phyloP scores from a whole-genome alignment of 257 asterid species.

The Nicotiana knightiana region DNA sequence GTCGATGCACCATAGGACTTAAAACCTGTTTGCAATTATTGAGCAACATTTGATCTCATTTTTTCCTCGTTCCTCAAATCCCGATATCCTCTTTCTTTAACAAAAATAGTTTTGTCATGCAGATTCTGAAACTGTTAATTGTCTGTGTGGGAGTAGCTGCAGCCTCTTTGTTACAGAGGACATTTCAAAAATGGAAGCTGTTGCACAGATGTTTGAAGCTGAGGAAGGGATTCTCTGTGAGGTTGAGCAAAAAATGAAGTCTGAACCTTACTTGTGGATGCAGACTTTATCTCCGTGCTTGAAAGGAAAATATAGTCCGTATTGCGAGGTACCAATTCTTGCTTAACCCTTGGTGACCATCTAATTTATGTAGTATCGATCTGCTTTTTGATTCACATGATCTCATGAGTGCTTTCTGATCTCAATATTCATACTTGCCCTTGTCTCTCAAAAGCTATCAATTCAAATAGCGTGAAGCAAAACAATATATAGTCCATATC shows the following conservation, averaged over 20 bases:
- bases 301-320: slow-evolving; percentile 23
- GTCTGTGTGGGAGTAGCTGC: slow-evolving; percentile 20
- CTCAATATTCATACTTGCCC: not conserved
- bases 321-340: slow-evolving; percentile 23
- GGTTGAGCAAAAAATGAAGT: slow-evolving; percentile 27
- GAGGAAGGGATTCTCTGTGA: slow-evolving; percentile 16
- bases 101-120: not conserved
- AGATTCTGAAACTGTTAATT: slow-evolving; percentile 19
- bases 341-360: not conserved
- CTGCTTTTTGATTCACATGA: not conserved
- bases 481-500: not conserved
- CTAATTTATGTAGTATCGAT: not conserved
- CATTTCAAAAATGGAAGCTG: slow-evolving; percentile 22
- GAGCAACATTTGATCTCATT: not conserved
- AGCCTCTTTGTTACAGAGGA: slow-evolving; percentile 19
- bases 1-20: not conserved
- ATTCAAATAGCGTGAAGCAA: not conserved
- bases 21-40: not conserved
- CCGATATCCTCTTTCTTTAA: not conserved
- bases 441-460: not conserved
- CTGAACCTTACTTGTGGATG: slow-evolving; percentile 14
- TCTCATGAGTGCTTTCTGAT: not conserved
- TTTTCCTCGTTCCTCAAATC: not conserved
- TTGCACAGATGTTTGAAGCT: slow-evolving; percentile 26
- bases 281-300: not conserved